Evolutionary conservation across 75 land plant genomes (phyloP), one percentile per base, ranked within the genome.

Genomic region (Pinus taeda): DNA sequence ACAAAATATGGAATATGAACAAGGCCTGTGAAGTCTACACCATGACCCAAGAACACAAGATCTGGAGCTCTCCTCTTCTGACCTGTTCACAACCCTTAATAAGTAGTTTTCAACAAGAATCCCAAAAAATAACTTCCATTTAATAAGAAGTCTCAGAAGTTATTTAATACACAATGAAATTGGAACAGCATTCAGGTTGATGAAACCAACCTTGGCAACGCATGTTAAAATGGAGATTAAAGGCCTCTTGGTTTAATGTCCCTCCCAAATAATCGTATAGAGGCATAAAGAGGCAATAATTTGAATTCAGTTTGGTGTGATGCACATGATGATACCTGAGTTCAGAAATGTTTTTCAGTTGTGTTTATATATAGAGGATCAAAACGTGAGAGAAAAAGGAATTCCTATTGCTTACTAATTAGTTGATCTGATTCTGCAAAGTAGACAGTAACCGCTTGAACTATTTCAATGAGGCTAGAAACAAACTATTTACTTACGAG

Each of bases 281-380:
- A 6, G 87, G 87, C 87, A 85, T 84, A 77, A 85, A 85, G 3
- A 85, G 86, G 56, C 82, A 80, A 57, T 85, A 85, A 59, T 85
- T 85, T 13, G 87, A 80, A 37, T 85, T 61, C 17, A 79, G 49
- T 22, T 74, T 75, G 15, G 75, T 67, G 64, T 85, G 87, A 57
- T 85, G 87, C 49, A 84, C 18, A 15, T 81, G 71, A 59, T 85
- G 87, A 75, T 83, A 85, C 82, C 87, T 85, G 82, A 22, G 22
- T 17, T 67, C 17, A 15, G 36, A 14, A 33, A 24, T 33, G 15
- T 1, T 30, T 64, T 6, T 14, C 13, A 33, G 4, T 64, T 30
- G 15, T 15, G 33, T 14, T 14, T 64, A 15, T 65, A 33, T 49
- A 9, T 14, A 13, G 30, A 63, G 4, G 55, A 49, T 49, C 55